Conservation (phyloP, 2,329 filamentous ascomycete genomes). For the Fusarium buxicola region DNA sequence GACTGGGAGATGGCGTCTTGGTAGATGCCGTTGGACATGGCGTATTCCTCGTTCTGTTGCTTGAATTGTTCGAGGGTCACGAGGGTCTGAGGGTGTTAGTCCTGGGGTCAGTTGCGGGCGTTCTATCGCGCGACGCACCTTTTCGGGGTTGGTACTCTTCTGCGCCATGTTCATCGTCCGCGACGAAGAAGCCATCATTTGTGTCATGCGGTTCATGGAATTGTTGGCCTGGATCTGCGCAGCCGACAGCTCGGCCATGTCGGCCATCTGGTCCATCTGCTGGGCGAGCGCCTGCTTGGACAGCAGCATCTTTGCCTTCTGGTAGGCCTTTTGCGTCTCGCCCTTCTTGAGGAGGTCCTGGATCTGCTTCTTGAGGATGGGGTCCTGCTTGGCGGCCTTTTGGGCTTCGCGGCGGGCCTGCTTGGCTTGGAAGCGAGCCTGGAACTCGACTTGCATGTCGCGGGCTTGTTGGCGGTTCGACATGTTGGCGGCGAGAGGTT, state of each 20-base stretch:
- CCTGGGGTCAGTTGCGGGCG: background rate
- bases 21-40: constrained; percentile 78
- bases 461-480: constrained; percentile 68
- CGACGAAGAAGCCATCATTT: constrained; percentile 71
- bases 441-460: constrained; percentile 73
- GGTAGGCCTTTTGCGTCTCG: constrained; percentile 71
- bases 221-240: constrained; percentile 74
- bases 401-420: constrained; percentile 70
- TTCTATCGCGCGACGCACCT: constrained; percentile 49
- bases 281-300: constrained; percentile 71
- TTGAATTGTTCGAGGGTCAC: constrained; percentile 71
- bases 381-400: constrained; percentile 71
- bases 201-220: constrained; percentile 73
- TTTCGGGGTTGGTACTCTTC: constrained; percentile 69
- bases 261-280: constrained; percentile 73
- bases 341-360: constrained; percentile 72
- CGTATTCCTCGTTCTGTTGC: constrained; percentile 72
- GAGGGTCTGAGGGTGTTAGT: constrained; percentile 58
- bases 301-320: constrained; percentile 72
- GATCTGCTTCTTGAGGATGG: constrained; percentile 71
- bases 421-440: constrained; percentile 72
- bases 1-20: constrained; percentile 86
- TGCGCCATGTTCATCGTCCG: constrained; percentile 69
- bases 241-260: constrained; percentile 71
- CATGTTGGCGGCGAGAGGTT: constrained; percentile 54